Base-by-base conservation (phyloP, 78 protist genomes). In the Cyanophora paradoxa region DNA sequence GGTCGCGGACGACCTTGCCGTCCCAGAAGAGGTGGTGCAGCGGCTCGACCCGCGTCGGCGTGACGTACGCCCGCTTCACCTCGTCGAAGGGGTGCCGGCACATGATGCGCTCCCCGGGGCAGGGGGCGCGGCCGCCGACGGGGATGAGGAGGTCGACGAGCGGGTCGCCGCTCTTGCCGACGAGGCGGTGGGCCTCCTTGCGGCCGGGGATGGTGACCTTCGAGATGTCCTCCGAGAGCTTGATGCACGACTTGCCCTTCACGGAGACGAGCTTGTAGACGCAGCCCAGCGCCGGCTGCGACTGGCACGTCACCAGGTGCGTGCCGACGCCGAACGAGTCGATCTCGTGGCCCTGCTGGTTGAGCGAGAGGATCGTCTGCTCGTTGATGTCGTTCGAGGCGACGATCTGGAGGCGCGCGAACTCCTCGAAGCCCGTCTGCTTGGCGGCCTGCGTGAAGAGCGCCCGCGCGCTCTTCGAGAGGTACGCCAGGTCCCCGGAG, bases 311-410 rank as follows among this genome's bases (percentile, higher is more conserved):
- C 6, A 94, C 95, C 13, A 94, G 64, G 57, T 91, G 66, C 1
- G 97, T 94, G 22, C 97, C 97, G 22, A 94, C 85, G 46, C 95
- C 97, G 74, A 90, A 94, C 1, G 77, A 54, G 63, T 89, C 85
- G 50, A 94, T 88, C 31, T 77, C 83, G 64, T 88, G 93, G 13
- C 87, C 90, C 77, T 75, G 66, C 34, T 42, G 46, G 36, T 72
- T 72, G 41, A 93, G 74, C 1, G 87, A 74, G 31, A 33, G 16
- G 52, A 93, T 77, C 0, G 82, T 82, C 10, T 34, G 52, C 70
- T 93, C 97, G 65, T 85, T 86, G 77, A 93, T 65, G 79, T 90
- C 95, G 63, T 90, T 87, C 37, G 82, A 65, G 26, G 97, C 97
- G 2, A 89, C 94, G 62, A 90, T 90, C 36, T 52, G 39, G 68